Evolutionary conservation across 2,329 filamentous ascomycete species (phyloP).

Genomic region (Phymatotrichopsis omnivora): DNA sequence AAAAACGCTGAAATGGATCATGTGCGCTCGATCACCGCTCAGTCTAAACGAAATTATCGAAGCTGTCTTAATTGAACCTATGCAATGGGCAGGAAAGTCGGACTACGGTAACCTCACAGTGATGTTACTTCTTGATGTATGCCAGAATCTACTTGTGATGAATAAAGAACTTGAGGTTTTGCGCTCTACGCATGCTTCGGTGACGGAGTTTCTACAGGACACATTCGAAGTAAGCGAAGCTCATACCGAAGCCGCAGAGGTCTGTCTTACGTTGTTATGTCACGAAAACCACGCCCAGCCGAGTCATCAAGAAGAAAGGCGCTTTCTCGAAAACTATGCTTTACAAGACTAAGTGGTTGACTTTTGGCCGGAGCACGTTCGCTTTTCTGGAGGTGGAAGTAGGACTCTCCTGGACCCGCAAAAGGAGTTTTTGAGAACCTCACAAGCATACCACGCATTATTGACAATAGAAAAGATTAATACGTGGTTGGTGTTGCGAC

Average conservation of each 20-base stretch:
- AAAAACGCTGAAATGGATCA: constrained; percentile 2
- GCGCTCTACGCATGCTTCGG: constrained; percentile 16
- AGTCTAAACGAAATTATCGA: neutral
- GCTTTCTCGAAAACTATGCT: no score
- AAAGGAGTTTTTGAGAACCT: neutral
- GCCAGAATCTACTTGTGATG: constrained; percentile 16
- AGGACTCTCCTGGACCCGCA: neutral
- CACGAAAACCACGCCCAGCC: no score
- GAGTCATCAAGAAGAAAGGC: no score
- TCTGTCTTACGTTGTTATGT: constrained; percentile 2
- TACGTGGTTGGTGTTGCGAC: neutral
- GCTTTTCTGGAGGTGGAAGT: neutral
- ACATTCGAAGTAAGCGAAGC: neutral
- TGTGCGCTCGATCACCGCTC: constrained; percentile 3
- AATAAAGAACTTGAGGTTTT: constrained; percentile 9
- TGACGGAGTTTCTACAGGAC: constrained; percentile 4
- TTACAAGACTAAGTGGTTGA: constrained; percentile 8
- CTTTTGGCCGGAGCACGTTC: neutral
- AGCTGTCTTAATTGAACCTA: neutral
- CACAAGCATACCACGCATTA: neutral
- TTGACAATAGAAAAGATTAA: neutral
- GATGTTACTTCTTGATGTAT: constrained; percentile 1
- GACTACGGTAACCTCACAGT: neutral
- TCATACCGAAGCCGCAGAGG: neutral
- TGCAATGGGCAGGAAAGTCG: no score